Conservation (phyloP, 306 rosid genomes). For the Vicia faba region DNA sequence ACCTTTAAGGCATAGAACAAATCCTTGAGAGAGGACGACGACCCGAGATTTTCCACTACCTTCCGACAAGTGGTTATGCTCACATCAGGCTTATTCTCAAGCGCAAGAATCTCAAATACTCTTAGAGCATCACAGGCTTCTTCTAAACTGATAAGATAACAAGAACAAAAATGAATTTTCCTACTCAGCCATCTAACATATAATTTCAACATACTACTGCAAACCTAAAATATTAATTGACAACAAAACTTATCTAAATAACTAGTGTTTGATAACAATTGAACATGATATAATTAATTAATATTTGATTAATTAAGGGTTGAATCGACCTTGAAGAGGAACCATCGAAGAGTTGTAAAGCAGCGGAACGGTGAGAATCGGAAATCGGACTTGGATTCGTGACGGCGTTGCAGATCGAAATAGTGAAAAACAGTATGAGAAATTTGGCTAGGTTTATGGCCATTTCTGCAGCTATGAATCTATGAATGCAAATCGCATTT, state of each 20-base stretch:
- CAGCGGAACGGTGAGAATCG: constrained; percentile 76
- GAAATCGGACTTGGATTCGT: constrained; percentile 54
- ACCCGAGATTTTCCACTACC: constrained; percentile 61
- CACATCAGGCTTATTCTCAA: constrained; percentile 61
- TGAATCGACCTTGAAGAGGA: constrained; percentile 63
- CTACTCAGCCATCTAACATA: not conserved
- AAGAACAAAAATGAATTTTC: constrained; percentile 33
- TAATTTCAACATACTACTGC: not conserved
- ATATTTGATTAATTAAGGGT: not conserved
- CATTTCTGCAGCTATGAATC: constrained; percentile 62
- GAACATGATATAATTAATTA: no score
- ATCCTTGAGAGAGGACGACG: constrained; percentile 62
- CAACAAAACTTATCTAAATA: not conserved
- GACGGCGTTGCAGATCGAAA: constrained; percentile 64
- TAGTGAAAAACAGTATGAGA: constrained; percentile 48
- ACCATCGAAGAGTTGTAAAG: constrained; percentile 66
- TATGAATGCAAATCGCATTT: constrained; percentile 14
- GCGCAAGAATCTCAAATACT: constrained; percentile 74
- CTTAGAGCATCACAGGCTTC: constrained; percentile 77
- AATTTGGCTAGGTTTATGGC: constrained; percentile 55
- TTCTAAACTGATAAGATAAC: constrained; percentile 66
- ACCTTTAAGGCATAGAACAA: constrained; percentile 74
- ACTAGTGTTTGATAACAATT: not conserved
- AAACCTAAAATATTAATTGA: not conserved
- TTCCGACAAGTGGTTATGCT: constrained; percentile 54